phyloP scores from a whole-genome alignment of 371 early-diverging fungal genomes.

The Lichtheimia ornata region DNA sequence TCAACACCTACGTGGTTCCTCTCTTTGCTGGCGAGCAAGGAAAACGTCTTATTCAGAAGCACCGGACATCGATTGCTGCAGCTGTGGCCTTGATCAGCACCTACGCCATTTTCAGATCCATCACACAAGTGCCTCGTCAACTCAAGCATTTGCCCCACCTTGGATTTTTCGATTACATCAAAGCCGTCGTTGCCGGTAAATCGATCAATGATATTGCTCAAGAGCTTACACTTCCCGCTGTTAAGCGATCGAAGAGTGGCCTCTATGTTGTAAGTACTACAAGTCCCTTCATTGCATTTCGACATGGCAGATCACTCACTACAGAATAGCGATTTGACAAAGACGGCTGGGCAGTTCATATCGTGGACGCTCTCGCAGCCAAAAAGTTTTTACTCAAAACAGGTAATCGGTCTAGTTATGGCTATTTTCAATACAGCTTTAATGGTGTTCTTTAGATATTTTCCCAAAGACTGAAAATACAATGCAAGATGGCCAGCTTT shows the following conservation, averaged over 20 bases:
- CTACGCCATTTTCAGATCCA: background rate
- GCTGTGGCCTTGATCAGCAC: background rate
- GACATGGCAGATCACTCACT: no score
- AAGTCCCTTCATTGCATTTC: no score
- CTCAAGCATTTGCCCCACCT: slow-evolving; percentile 15
- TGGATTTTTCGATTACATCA: slow-evolving; percentile 7
- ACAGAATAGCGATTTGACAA: slow-evolving; percentile 1
- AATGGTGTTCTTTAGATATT: no score
- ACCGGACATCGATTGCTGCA: background rate
- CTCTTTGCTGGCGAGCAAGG: no score
- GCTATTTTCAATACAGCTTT: no score
- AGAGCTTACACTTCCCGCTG: slow-evolving; percentile 8
- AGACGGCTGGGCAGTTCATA: slow-evolving; percentile 23
- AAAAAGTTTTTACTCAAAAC: slow-evolving; percentile 19
- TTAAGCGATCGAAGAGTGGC: slow-evolving; percentile 3
- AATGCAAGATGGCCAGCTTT: background rate
- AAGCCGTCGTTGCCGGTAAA: background rate
- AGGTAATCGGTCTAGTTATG: slow-evolving; percentile 6
- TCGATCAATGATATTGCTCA: slow-evolving; percentile 7
- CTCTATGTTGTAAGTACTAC: slow-evolving; percentile 10
- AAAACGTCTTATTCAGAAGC: no score
- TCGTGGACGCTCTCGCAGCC: slow-evolving; percentile 18
- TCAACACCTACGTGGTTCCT: no score
- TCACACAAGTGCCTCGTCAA: slow-evolving; percentile 4
- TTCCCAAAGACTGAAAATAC: no score